Conservation (phyloP, 2,329 filamentous ascomycete species). For the Hypoxylon sp. region DNA sequence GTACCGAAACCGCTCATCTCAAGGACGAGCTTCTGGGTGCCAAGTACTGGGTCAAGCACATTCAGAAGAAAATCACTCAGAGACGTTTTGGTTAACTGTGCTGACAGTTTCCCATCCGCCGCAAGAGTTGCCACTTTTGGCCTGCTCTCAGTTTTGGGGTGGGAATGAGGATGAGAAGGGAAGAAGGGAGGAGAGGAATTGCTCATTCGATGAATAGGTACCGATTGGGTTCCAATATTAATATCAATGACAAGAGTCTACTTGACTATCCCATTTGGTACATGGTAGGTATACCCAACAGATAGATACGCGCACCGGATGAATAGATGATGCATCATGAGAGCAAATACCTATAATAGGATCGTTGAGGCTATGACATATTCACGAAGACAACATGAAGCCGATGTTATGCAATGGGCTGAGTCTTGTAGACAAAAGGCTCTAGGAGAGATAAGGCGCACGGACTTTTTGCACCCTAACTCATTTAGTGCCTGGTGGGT, state of each 20-base stretch:
- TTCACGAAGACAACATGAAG: not conserved
- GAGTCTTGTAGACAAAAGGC: not conserved
- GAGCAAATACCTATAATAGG: not conserved
- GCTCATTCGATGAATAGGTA: not conserved
- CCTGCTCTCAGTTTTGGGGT: not conserved
- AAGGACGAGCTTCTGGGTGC: conserved; percentile 24
- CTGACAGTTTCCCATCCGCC: not conserved
- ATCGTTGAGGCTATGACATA: not conserved
- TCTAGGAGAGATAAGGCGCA: not conserved
- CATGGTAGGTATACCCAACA: not conserved
- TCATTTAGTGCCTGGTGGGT: not conserved
- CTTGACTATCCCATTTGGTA: not conserved
- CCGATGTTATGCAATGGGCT: not conserved
- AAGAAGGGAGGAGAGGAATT: not conserved
- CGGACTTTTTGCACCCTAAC: not conserved
- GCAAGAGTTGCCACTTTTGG: not conserved
- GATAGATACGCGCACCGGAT: not conserved
- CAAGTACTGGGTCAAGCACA: conserved; percentile 28
- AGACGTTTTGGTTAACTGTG: not conserved
- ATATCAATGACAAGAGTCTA: not conserved
- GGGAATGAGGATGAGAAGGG: too few relatives aligned
- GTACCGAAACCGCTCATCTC: conserved; percentile 32
- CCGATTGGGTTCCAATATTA: not conserved
- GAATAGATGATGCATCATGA: not conserved
- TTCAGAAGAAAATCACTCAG: conserved; percentile 5